Conservation (phyloP, 2,329 filamentous ascomycete genomes). For the Lachnellula hyalina region DNA sequence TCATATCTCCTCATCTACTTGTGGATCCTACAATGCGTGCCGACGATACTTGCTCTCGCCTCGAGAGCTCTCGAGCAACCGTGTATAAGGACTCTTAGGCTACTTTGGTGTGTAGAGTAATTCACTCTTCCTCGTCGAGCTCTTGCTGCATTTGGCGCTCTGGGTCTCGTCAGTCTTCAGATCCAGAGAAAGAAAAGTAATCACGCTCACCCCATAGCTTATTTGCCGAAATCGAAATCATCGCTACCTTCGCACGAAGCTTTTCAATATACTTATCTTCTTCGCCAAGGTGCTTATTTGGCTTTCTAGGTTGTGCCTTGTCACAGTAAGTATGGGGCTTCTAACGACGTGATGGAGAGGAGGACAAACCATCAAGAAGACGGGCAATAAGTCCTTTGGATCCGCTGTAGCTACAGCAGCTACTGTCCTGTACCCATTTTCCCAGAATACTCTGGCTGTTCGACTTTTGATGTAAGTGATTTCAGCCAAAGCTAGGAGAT, state of each 20-base stretch:
- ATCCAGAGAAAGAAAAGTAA: not conserved
- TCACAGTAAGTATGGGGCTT: slow-evolving; percentile 3
- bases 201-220: slow-evolving; percentile 50
- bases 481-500: slow-evolving; percentile 64
- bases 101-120: too few relatives aligned
- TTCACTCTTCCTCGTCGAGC: slow-evolving; percentile 15
- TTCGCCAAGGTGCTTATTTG: slow-evolving; percentile 49
- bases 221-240: slow-evolving; percentile 65
- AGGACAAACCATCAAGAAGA: slow-evolving; percentile 59
- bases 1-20: too few relatives aligned
- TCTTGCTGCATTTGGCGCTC: slow-evolving; percentile 22
- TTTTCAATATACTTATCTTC: slow-evolving; percentile 59
- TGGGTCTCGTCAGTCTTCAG: not conserved
- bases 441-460: slow-evolving; percentile 69
- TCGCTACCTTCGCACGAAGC: slow-evolving; percentile 58
- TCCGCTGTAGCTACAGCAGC: slow-evolving; percentile 65
- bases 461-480: slow-evolving; percentile 73
- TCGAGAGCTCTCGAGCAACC: too few relatives aligned
- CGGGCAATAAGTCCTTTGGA: slow-evolving; percentile 59
- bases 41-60: too few relatives aligned
- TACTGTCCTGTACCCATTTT: slow-evolving; percentile 67
- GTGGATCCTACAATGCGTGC: too few relatives aligned
- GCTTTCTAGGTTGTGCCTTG: slow-evolving; percentile 62
- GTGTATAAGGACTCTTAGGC: too few relatives aligned
- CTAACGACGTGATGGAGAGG: not conserved